Evolutionary conservation across 2,329 filamentous ascomycete genomes (phyloP).

Genomic region (Harringtonia aguacate): DNA sequence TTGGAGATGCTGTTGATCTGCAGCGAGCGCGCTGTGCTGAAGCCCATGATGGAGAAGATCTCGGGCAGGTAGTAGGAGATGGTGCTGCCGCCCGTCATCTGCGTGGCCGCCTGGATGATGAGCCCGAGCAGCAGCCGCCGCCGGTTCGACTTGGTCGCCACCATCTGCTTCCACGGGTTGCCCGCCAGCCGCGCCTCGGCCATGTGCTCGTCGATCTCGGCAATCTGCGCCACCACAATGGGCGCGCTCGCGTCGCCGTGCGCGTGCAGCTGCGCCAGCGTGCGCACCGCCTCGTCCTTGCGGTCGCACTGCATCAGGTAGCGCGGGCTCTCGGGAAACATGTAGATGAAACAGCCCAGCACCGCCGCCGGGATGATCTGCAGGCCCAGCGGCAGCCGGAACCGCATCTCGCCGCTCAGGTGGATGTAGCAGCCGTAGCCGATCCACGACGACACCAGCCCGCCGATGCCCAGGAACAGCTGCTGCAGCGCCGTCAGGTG

Average conservation of each 20-base stretch:
- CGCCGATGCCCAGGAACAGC: constrained; percentile 54
- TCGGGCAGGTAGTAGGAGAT: constrained; percentile 54
- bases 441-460: constrained; percentile 48
- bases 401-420: constrained; percentile 15
- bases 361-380: constrained; percentile 29
- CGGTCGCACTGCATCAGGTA: constrained; percentile 23
- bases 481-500: constrained; percentile 51
- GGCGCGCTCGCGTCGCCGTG: constrained; percentile 16
- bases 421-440: constrained; percentile 33
- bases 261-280: constrained; percentile 19
- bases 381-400: constrained; percentile 31
- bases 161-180: background rate
- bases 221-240: constrained; percentile 4
- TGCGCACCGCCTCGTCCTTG: constrained; percentile 26
- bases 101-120: constrained; percentile 42
- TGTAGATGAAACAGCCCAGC: constrained; percentile 14
- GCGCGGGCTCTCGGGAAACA: constrained; percentile 27
- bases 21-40: constrained; percentile 42
- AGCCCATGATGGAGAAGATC: constrained; percentile 42
- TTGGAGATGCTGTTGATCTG: constrained; percentile 43
- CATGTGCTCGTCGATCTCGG: background rate
- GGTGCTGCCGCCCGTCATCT: constrained; percentile 40
- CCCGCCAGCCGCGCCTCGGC: background rate
- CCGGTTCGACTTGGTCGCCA: background rate
- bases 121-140: constrained; percentile 42